phyloP scores from a whole-genome alignment of 306 rosid genomes.

The Pterocarpus macrocarpus region DNA sequence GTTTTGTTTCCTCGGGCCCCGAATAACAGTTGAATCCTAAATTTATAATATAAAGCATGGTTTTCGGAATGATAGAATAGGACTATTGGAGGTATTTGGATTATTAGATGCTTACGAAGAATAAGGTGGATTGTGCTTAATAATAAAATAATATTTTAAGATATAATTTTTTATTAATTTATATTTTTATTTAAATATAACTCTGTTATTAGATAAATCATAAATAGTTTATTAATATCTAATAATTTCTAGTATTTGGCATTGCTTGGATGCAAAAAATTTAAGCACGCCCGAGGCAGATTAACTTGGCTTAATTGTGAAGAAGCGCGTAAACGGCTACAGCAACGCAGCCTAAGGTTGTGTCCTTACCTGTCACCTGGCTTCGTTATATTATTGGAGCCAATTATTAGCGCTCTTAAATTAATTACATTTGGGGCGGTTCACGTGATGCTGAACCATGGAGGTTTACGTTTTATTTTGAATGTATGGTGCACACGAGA shows the following conservation, averaged over 20 bases:
- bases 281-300: conserved; percentile 19
- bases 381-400: conserved; percentile 38
- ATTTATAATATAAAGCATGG: conserved; percentile 12
- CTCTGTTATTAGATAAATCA: too few species aligned
- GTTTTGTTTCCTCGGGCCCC: conserved; percentile 77
- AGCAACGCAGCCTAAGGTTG: not conserved
- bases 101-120: too few species aligned
- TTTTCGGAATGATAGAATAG: conserved; percentile 6
- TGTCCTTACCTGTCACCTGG: conserved; percentile 9
- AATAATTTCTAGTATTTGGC: not conserved
- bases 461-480: not conserved
- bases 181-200: too few species aligned
- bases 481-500: too few species aligned
- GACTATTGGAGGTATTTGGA: not conserved
- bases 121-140: too few species aligned
- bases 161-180: too few species aligned
- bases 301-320: conserved; percentile 3
- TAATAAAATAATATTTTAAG: too few species aligned
- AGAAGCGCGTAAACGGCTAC: conserved; percentile 25
- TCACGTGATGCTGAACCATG: conserved; percentile 44
- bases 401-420: conserved; percentile 39
- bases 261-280: conserved; percentile 10
- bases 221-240: too few species aligned
- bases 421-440: conserved; percentile 30
- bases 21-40: conserved; percentile 39